phyloP scores from a whole-genome alignment of 2,329 filamentous ascomycete genomes.

The Ascochyta fabae region DNA sequence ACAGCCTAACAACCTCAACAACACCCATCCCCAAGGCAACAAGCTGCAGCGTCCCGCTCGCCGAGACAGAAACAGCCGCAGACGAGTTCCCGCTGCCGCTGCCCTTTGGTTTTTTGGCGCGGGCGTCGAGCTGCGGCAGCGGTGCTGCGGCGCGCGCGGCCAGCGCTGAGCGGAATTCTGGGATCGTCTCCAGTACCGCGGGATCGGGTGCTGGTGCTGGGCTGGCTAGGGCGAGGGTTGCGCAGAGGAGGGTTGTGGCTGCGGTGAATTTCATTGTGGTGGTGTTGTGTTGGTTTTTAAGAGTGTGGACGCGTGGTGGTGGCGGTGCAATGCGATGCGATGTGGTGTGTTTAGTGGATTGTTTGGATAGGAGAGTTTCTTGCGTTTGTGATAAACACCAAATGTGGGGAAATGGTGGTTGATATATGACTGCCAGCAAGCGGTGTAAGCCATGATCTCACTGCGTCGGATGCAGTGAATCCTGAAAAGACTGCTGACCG shows the following conservation, averaged over 20 bases:
- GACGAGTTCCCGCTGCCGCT: constrained; percentile 15
- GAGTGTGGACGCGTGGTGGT: no score
- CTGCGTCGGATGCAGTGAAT: constrained; percentile 3
- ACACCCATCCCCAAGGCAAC: constrained; percentile 37
- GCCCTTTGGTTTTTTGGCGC: constrained; percentile 20
- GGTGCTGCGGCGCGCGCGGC: constrained; percentile 21
- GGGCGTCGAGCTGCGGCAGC: constrained; percentile 27
- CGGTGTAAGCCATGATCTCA: constrained; percentile 10
- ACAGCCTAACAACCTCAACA: constrained; percentile 30
- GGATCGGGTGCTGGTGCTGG: constrained; percentile 28
- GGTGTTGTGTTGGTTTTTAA: no score
- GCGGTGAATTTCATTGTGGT: constrained; percentile 36
- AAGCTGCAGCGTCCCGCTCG: constrained; percentile 33
- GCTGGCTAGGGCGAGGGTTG: constrained; percentile 35
- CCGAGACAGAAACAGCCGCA: constrained; percentile 27
- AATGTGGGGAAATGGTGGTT: neutral
- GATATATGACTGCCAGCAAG: neutral
- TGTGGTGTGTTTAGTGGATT: neutral
- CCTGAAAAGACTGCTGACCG: constrained; percentile 17
- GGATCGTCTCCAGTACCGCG: constrained; percentile 20
- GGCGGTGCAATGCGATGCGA: neutral
- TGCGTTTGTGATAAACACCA: neutral
- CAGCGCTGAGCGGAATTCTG: constrained; percentile 15
- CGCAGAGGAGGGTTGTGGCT: constrained; percentile 31
- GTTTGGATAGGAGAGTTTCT: neutral